Evolutionary conservation across 495 filamentous ascomycete genomes (phyloP).

Genomic region (Hamigera avellanea): DNA sequence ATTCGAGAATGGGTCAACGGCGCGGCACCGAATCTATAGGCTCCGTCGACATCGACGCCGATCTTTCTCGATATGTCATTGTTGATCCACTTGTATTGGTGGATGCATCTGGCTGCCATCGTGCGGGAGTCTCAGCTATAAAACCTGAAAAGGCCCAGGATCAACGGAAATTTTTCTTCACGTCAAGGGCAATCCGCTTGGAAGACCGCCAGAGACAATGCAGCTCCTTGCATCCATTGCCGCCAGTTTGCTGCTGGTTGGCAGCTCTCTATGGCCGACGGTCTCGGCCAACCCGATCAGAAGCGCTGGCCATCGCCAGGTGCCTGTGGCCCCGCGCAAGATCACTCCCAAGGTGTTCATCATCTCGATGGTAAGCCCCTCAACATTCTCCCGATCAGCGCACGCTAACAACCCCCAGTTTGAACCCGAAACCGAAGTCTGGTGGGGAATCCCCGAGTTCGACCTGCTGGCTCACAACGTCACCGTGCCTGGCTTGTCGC

Average conservation of each 20-base stretch:
- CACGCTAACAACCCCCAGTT: slow-evolving; percentile 35
- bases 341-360: slow-evolving; percentile 58
- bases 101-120: no score
- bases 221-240: not conserved
- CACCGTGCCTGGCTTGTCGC: slow-evolving; percentile 53
- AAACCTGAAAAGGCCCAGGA: no score
- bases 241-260: slow-evolving; percentile 6
- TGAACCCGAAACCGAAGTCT: slow-evolving; percentile 51
- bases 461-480: slow-evolving; percentile 53
- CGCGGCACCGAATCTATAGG: no score
- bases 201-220: no score
- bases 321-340: slow-evolving; percentile 8
- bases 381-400: not conserved
- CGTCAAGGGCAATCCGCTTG: no score
- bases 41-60: no score
- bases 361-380: slow-evolving; percentile 50
- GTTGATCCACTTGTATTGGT: no score
- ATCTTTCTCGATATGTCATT: no score
- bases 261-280: slow-evolving; percentile 6
- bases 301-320: not conserved
- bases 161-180: no score
- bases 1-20: no score
- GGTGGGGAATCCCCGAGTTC: slow-evolving; percentile 52
- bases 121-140: no score
- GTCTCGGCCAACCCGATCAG: not conserved